Evolutionary conservation across 345 rosid species (phyloP).

Genomic region (Aquilaria malaccensis): DNA sequence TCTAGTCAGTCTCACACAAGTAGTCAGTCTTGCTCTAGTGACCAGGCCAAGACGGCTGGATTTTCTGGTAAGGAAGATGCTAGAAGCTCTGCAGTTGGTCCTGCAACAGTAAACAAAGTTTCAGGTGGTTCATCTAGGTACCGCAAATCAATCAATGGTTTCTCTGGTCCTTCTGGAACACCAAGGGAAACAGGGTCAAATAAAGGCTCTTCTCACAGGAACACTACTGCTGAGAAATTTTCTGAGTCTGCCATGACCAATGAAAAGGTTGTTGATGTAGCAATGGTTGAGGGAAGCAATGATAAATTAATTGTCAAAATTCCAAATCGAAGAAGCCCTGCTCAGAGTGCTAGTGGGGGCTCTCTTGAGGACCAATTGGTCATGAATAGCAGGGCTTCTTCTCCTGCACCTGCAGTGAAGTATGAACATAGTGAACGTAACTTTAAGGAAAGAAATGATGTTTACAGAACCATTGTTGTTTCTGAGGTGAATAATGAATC

Average conservation of each 20-base stretch:
- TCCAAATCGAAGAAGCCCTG: constrained; percentile 68
- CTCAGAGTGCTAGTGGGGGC: constrained; percentile 57
- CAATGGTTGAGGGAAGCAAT: constrained; percentile 44
- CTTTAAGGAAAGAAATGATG: constrained; percentile 40
- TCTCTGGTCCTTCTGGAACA: constrained; percentile 23
- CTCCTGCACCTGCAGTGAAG: constrained; percentile 52
- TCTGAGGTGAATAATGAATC: constrained; percentile 46
- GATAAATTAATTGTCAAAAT: constrained; percentile 70
- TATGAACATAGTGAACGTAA: constrained; percentile 41
- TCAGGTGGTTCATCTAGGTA: constrained; percentile 44
- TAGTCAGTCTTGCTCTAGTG: constrained; percentile 65
- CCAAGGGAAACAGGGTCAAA: constrained; percentile 45
- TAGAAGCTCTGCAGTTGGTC: constrained; percentile 54
- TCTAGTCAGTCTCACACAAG: constrained; percentile 82
- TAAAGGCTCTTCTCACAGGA: constrained; percentile 38
- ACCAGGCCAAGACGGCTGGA: constrained; percentile 52
- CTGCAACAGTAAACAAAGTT: constrained; percentile 30
- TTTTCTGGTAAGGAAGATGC: constrained; percentile 56
- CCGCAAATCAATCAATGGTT: constrained; percentile 52
- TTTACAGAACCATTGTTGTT: constrained; percentile 25
- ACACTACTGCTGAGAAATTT: constrained; percentile 44
- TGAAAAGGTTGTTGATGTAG: constrained; percentile 51
- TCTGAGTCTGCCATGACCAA: constrained; percentile 35
- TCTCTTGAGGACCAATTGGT: constrained; percentile 54
- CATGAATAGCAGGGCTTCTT: constrained; percentile 48